These are phyloP conservation scores for Magnolia officinalis DNA, from an alignment of 164 flowering plant species.

Conservation along the genomic window DNA sequence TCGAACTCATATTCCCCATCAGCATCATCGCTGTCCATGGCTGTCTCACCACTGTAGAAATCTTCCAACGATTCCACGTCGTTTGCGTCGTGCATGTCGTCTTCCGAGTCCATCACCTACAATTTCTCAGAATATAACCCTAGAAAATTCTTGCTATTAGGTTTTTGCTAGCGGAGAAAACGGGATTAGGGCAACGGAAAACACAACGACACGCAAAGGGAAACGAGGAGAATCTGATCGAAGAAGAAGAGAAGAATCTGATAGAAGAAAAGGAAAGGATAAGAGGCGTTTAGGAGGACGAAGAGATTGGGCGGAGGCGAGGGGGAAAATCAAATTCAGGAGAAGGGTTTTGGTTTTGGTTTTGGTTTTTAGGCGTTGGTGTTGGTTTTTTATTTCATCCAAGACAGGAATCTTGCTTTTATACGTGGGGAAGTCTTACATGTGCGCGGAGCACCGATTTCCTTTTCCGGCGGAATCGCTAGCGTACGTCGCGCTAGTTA, in stretches of 20 bases:
- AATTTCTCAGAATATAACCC: neutral
- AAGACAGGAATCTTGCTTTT: neutral
- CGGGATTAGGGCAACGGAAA: neutral
- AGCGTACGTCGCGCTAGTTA: too few species aligned
- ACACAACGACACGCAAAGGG: neutral
- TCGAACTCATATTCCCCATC: constrained; percentile 27
- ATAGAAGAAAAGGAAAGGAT: neutral
- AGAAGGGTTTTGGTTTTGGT: neutral
- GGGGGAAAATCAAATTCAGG: neutral
- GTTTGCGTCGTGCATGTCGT: constrained; percentile 59
- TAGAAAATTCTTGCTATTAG: neutral
- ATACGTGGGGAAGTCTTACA: neutral
- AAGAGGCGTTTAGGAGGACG: neutral
- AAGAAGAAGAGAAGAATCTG: neutral
- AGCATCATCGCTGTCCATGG: constrained; percentile 26
- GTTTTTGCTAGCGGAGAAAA: neutral
- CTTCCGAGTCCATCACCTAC: constrained; percentile 47
- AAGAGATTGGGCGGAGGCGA: neutral
- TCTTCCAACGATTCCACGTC: constrained; percentile 53
- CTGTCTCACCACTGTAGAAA: constrained; percentile 43
- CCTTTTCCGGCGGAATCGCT: too few species aligned
- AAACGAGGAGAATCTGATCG: neutral
- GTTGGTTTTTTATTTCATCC: neutral
- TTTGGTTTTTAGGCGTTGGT: neutral
- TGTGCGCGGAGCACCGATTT: neutral